Evolutionary conservation across 371 early-diverging fungal genomes (phyloP), one percentile per base, ranked within the genome.

Genomic region (Apophysomyces trapeziformis): DNA sequence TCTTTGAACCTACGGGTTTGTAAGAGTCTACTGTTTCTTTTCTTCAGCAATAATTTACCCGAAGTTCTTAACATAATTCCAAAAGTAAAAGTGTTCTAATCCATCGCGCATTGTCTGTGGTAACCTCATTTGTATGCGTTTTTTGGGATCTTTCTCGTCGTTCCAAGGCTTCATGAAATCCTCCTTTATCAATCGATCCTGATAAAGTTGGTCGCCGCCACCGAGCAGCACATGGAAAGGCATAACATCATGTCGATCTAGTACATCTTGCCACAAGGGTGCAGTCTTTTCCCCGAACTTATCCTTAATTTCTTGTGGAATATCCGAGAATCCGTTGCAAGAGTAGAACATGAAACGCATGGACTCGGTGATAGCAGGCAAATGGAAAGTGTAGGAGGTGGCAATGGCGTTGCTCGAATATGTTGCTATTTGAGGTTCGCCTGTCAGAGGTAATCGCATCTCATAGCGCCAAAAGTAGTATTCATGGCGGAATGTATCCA

Each of bases 201-300:
- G 81, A 67, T 95, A 94, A 18, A 95, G 71, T 73, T 95, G 96
- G 71, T 94, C 95, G 36, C 94, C 96, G 16, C 94, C 94, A 44
- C 95, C 94, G 21, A 95, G 73, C 83, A 89, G 82, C 39, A 89
- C 88, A 70, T 94, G 93, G 70, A 90, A 91, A 2, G 94, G 94
- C 54, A 78, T 68, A 43, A 74, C 71, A 3, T 69, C 65, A 71
- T 94, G 95, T 60, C 88, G 85, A n/a, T 81, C 80, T 72, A 93
- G 61, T 8, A 91, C 77, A 73, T 94, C 95, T 62, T 86, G 87
- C 95, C 95, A 95, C 56, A 95, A 71, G 0, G 89, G 88, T 14
- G 80, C 79, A 47, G 80, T 75, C 37, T 81, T 85, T 64, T 85
- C 84, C 43, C 71, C 71, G 63, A 70, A 80, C 35, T 69, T 73